phyloP scores from a whole-genome alignment of 2,329 filamentous ascomycete species.

The Colletotrichum sp. region DNA sequence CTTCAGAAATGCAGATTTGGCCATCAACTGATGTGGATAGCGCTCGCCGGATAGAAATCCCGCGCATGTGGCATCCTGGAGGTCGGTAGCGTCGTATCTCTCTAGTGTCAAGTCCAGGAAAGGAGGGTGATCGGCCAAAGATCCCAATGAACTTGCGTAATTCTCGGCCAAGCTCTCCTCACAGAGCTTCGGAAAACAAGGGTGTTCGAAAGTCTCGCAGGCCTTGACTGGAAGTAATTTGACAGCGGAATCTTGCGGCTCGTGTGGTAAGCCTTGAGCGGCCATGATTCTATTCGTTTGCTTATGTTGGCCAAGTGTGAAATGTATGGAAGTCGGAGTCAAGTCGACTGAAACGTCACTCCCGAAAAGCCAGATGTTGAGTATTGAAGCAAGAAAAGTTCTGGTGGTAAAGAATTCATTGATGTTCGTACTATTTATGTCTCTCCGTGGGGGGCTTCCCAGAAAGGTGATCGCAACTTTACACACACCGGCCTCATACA shows the following conservation, averaged over 20 bases:
- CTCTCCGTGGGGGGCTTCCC: background rate
- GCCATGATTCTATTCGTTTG: background rate
- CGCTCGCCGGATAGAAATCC: background rate
- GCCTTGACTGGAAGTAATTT: background rate
- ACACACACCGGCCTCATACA: background rate
- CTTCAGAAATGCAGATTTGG: background rate
- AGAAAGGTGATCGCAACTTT: background rate
- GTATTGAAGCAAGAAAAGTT: background rate
- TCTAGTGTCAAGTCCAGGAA: background rate
- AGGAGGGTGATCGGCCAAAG: background rate
- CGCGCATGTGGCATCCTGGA: background rate
- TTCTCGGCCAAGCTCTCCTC: background rate
- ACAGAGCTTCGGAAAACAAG: background rate
- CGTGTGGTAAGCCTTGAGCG: background rate
- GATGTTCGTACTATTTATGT: background rate
- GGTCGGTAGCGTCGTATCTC: background rate
- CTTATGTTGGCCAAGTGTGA: background rate
- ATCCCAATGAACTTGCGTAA: background rate
- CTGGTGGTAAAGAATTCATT: background rate
- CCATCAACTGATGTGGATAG: background rate
- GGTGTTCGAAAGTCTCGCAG: background rate
- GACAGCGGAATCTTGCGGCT: background rate
- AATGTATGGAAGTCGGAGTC: background rate
- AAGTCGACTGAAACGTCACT: background rate
- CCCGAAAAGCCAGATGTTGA: background rate